phyloP scores from a whole-genome alignment of 164 flowering plant genomes.

The Pachysandra terminalis region DNA sequence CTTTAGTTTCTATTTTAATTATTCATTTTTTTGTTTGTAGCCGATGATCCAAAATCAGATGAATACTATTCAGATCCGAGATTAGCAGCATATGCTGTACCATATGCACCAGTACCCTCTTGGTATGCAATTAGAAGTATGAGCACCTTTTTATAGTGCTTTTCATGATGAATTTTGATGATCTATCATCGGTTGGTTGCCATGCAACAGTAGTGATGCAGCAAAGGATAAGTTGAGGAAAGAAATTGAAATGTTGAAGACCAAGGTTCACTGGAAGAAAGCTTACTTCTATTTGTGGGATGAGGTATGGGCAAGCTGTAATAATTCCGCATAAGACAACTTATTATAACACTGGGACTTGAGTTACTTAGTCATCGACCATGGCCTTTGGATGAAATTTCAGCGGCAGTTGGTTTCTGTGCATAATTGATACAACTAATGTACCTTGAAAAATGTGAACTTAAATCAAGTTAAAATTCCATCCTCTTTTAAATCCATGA shows the following conservation, averaged over 20 bases:
- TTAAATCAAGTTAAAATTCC: no score
- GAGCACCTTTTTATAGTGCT: slow-evolving; percentile 9
- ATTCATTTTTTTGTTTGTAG: slow-evolving; percentile 47
- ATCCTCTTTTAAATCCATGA: not conserved
- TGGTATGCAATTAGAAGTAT: slow-evolving; percentile 39
- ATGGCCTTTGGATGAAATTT: no score
- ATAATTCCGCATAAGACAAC: not conserved
- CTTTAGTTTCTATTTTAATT: not conserved
- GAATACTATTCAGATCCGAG: slow-evolving; percentile 88
- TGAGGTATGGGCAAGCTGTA: slow-evolving; percentile 55
- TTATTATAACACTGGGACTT: not conserved
- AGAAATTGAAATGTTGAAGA: slow-evolving; percentile 77
- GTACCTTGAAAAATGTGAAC: not conserved
- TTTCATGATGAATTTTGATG: slow-evolving; percentile 17
- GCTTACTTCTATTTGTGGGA: slow-evolving; percentile 99
- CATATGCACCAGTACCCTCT: slow-evolving; percentile 56
- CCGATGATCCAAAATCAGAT: slow-evolving; percentile 90
- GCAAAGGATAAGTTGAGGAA: slow-evolving; percentile 58
- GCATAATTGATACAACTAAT: not conserved
- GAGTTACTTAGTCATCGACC: not conserved
- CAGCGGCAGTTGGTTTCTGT: slow-evolving; percentile 9
- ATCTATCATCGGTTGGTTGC: slow-evolving; percentile 19
- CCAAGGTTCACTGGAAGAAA: slow-evolving; percentile 84
- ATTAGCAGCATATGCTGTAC: slow-evolving; percentile 95
- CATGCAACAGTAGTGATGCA: slow-evolving; percentile 53